These are phyloP conservation scores for Austroboletus olivaceoglutinosus DNA, from an alignment of 1,284 basidiomycete species.

Conservation along the genomic window DNA sequence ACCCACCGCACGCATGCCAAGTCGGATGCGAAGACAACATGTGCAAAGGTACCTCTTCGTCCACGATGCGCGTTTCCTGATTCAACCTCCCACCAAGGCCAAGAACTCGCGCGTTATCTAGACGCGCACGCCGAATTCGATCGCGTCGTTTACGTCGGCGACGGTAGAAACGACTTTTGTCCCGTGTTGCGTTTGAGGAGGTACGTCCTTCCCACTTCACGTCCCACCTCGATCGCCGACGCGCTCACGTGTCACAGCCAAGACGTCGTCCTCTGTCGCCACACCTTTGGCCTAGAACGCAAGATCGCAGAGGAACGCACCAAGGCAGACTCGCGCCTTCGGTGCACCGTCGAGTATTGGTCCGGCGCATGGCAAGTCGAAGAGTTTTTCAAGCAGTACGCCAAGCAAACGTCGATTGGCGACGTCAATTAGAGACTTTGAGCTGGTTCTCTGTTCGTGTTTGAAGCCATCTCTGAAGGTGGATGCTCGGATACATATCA, in stretches of 20 bases:
- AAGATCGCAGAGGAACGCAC: conserved; percentile 62
- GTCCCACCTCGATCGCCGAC: not conserved
- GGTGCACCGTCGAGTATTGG: conserved; percentile 79
- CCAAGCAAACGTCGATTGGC: conserved; percentile 6
- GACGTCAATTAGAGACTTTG: conserved; percentile 3
- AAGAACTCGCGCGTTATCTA: conserved; percentile 87
- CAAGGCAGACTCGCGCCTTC: conserved; percentile 59
- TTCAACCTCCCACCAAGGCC: conserved; percentile 49
- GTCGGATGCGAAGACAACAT: conserved; percentile 95
- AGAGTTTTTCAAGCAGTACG: conserved; percentile 56
- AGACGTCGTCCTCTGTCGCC: conserved; percentile 77
- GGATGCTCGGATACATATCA: no score
- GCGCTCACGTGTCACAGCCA: conserved; percentile 53
- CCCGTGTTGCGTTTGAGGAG: conserved; percentile 79
- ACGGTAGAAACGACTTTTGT: conserved; percentile 96
- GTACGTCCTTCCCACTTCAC: conserved; percentile 42
- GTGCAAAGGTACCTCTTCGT: conserved; percentile 81
- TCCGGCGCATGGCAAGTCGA: conserved; percentile 93
- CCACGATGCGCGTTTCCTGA: not conserved
- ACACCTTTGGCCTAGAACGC: conserved; percentile 70
- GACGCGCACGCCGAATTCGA: conserved; percentile 59
- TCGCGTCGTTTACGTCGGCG: conserved; percentile 88
- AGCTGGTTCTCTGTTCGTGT: no score
- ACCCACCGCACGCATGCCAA: conserved; percentile 80
- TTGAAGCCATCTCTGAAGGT: no score